Percentiles rank a stretch among this genome's conserved stretches.
Evolutionary conservation across 345 rosid species (phyloP).

Genomic region (Geranium brycei): DNA sequence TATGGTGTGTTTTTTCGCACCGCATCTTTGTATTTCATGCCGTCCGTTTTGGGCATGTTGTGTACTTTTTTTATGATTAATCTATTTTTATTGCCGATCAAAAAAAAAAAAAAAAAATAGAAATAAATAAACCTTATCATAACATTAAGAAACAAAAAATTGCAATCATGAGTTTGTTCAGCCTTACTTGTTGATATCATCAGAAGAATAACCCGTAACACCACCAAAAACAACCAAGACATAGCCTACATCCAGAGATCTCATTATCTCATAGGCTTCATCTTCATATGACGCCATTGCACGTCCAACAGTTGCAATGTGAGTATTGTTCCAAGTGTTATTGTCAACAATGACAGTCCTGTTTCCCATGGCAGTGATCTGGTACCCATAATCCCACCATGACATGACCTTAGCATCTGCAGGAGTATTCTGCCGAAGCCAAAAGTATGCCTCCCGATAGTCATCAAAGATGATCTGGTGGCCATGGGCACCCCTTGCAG

Average conservation of each 20-base stretch:
- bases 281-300: conserved; percentile 98
- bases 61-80: too few relatives aligned
- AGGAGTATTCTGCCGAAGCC: conserved; percentile 97
- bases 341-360: conserved; percentile 98
- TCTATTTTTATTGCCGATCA: too few relatives aligned
- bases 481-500: conserved; percentile 99
- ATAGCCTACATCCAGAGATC: conserved; percentile 90
- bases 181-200: conserved; percentile 94
- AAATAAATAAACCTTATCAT: neutral
- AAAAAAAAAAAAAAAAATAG: too few relatives aligned
- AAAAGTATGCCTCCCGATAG: conserved; percentile 97
- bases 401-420: conserved; percentile 97
- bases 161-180: neutral
- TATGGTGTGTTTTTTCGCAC: too few relatives aligned
- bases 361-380: conserved; percentile 98
- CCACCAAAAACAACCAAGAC: conserved; percentile 97
- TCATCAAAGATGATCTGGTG: conserved; percentile 88
- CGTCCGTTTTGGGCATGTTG: too few relatives aligned
- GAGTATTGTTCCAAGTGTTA: conserved; percentile 99
- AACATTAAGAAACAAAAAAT: neutral
- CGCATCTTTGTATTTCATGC: too few relatives aligned
- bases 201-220: conserved; percentile 98
- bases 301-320: conserved; percentile 99
- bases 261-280: conserved; percentile 91
- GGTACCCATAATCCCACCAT: conserved; percentile 99